Percentiles rank a stretch among this genome's conserved stretches.
These are phyloP conservation scores for Cyathus striatus DNA, from an alignment of 768 basidiomycete genomes.

Conservation along the genomic window DNA sequence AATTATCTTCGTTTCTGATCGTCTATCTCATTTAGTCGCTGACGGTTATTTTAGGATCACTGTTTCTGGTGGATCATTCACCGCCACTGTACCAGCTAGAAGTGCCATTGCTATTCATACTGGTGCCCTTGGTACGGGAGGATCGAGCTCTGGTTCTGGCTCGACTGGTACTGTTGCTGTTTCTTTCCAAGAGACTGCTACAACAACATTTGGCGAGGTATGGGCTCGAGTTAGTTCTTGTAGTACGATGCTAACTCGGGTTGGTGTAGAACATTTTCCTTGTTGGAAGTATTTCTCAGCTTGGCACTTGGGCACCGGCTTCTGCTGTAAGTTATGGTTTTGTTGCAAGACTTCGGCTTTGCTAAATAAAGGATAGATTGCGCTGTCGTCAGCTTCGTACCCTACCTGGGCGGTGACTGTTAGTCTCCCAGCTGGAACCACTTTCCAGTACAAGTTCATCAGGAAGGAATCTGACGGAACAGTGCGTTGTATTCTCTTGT, in stretches of 20 bases:
- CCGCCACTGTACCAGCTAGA: slow-evolving; percentile 42
- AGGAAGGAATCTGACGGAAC: slow-evolving; percentile 32
- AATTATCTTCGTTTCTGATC: slow-evolving; percentile 10
- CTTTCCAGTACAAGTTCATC: slow-evolving; percentile 60
- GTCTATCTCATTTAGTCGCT: background rate
- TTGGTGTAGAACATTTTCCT: slow-evolving; percentile 51
- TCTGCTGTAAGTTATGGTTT: slow-evolving; percentile 32
- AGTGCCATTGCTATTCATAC: slow-evolving; percentile 55
- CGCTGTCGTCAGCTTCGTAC: slow-evolving; percentile 46
- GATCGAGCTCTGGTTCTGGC: slow-evolving; percentile 13
- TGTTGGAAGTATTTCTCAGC: slow-evolving; percentile 48
- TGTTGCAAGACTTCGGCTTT: too few species aligned
- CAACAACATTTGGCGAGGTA: slow-evolving; percentile 57
- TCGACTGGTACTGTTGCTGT: slow-evolving; percentile 27
- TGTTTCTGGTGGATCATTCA: slow-evolving; percentile 46
- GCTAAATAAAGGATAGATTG: too few species aligned
- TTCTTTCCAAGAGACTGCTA: slow-evolving; percentile 49
- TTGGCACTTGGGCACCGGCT: slow-evolving; percentile 46
- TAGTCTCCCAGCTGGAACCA: slow-evolving; percentile 40
- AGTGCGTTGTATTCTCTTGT: slow-evolving; percentile 3
- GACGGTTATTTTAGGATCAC: slow-evolving; percentile 30
- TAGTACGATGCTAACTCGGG: background rate
- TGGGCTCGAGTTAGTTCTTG: slow-evolving; percentile 6
- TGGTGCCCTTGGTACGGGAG: slow-evolving; percentile 30
- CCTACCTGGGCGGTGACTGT: slow-evolving; percentile 52